Percentiles rank a stretch among this genome's conserved stretches.
Evolutionary conservation across 768 basidiomycete species (phyloP).

Genomic region (Suillus luteus): DNA sequence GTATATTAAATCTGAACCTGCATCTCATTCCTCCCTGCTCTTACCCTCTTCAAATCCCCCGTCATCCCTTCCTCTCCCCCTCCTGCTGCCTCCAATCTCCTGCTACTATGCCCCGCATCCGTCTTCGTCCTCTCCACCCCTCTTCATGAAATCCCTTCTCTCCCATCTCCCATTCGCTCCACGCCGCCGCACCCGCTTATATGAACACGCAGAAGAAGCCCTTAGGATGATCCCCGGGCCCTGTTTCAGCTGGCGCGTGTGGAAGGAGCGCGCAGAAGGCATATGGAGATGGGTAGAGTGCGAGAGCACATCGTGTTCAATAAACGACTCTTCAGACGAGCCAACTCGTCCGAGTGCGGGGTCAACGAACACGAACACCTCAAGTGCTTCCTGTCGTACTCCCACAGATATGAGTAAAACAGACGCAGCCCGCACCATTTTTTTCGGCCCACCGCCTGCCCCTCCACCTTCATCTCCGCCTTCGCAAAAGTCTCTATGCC

Average conservation of each 20-base stretch:
- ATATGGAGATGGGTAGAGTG: conserved; percentile 45
- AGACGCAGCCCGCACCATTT: conserved; percentile 34
- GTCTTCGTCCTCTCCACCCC: conserved; percentile 26
- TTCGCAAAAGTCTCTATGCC: conserved; percentile 12
- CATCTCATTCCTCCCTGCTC: conserved; percentile 15
- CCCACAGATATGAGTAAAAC: conserved; percentile 21
- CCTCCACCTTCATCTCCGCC: conserved; percentile 15
- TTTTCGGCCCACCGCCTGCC: conserved; percentile 26
- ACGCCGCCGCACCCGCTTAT: conserved; percentile 38
- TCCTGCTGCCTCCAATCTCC: conserved; percentile 22
- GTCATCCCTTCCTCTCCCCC: conserved; percentile 24
- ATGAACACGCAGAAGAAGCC: conserved; percentile 41
- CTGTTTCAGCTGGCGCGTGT: conserved; percentile 51
- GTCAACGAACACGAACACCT: conserved; percentile 9
- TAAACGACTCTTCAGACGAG: not conserved
- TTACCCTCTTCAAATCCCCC: conserved; percentile 22
- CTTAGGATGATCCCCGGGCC: conserved; percentile 45
- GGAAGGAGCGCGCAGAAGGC: conserved; percentile 44
- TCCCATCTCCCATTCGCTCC: conserved; percentile 42
- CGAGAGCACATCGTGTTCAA: conserved; percentile 22
- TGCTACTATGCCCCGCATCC: conserved; percentile 27
- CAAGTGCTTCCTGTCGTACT: conserved; percentile 5
- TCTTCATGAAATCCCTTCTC: conserved; percentile 42
- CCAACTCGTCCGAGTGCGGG: conserved; percentile 2
- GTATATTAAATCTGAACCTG: conserved; percentile 40